Evolutionary conservation across 345 rosid species (phyloP).

Genomic region (Triadica sebifera): DNA sequence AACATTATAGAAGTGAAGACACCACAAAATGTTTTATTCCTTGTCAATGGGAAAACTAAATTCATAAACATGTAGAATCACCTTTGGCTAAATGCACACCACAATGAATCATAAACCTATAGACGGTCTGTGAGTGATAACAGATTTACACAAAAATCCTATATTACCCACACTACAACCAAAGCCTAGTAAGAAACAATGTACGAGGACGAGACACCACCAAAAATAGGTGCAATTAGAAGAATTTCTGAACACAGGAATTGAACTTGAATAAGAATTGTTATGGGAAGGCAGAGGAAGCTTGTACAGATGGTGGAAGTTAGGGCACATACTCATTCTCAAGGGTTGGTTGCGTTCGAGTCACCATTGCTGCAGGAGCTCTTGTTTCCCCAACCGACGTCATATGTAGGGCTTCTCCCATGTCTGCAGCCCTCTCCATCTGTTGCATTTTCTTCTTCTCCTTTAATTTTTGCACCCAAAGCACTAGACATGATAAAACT

Average conservation of each 20-base stretch:
- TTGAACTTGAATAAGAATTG: slow-evolving; percentile 40
- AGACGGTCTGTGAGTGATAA: slow-evolving; percentile 20
- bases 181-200: slow-evolving; percentile 29
- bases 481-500: slow-evolving; percentile 44
- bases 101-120: slow-evolving; percentile 52
- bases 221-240: slow-evolving; percentile 41
- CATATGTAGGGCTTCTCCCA: slow-evolving; percentile 81
- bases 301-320: slow-evolving; percentile 28
- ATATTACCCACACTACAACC: slow-evolving; percentile 41
- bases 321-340: slow-evolving; percentile 83
- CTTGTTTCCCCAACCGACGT: slow-evolving; percentile 73
- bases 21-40: slow-evolving; percentile 42
- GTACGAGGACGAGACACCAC: slow-evolving; percentile 21
- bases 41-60: slow-evolving; percentile 44
- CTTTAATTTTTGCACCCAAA: slow-evolving; percentile 60
- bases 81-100: slow-evolving; percentile 41
- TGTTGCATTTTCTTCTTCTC: slow-evolving; percentile 58
- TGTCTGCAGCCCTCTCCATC: slow-evolving; percentile 95
- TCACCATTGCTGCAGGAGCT: slow-evolving; percentile 79
- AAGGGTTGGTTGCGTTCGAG: slow-evolving; percentile 83
- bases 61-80: slow-evolving; percentile 43
- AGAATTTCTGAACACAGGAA: slow-evolving; percentile 45
- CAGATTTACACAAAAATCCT: slow-evolving; percentile 37
- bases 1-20: neutral
- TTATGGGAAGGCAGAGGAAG: slow-evolving; percentile 15